phyloP scores from a whole-genome alignment of 2,329 filamentous ascomycete genomes.

The Clonostachys byssicola region DNA sequence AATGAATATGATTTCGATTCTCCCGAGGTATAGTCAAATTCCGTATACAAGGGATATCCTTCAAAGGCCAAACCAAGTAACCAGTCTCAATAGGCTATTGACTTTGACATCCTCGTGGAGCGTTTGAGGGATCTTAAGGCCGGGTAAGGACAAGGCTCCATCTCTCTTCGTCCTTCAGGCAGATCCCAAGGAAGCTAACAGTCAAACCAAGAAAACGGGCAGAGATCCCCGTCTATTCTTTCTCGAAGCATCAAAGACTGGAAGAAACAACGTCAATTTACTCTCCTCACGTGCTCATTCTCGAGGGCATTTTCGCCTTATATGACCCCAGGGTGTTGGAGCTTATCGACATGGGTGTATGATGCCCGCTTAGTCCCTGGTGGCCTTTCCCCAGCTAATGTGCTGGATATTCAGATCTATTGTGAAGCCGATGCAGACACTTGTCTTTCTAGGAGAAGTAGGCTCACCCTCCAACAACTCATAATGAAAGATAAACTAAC shows the following conservation, averaged over 20 bases:
- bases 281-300: slow-evolving; percentile 89
- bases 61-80: not conserved
- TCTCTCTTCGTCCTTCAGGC: slow-evolving; percentile 3
- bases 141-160: slow-evolving; percentile 58
- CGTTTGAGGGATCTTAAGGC: slow-evolving; percentile 80
- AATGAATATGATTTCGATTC: slow-evolving; percentile 98
- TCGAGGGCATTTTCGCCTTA: slow-evolving; percentile 94
- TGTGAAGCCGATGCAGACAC: slow-evolving; percentile 95
- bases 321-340: slow-evolving; percentile 84
- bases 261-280: slow-evolving; percentile 84
- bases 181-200: not conserved
- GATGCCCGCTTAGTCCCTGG: slow-evolving; percentile 1
- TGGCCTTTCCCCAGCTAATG: not conserved
- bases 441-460: slow-evolving; percentile 84
- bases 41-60: not conserved
- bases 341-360: slow-evolving; percentile 83
- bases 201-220: slow-evolving; percentile 64
- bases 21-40: slow-evolving; percentile 54
- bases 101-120: slow-evolving; percentile 85
- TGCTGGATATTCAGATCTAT: slow-evolving; percentile 60
- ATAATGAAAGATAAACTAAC: slow-evolving; percentile 3
- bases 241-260: slow-evolving; percentile 81
- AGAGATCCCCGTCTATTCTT: slow-evolving; percentile 93
- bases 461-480: slow-evolving; percentile 21
- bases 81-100: slow-evolving; percentile 59